phyloP scores from a whole-genome alignment of 2,329 filamentous ascomycete genomes.

The Orbilia ellipsospora region DNA sequence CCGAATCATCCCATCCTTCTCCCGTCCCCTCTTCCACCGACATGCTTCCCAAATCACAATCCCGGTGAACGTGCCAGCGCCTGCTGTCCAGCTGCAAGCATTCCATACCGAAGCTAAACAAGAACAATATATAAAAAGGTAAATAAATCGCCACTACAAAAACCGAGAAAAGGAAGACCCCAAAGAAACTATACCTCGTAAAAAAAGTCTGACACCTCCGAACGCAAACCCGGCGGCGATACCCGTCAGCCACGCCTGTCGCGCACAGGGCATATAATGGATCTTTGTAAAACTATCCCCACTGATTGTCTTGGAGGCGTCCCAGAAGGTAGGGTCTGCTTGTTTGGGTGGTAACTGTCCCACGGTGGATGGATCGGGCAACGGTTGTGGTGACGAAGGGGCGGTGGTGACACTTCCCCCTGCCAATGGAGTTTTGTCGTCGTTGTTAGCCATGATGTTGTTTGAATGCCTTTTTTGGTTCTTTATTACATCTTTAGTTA shows the following conservation, averaged over 20 bases:
- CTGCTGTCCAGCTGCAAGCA: constrained; percentile 87
- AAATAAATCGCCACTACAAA: constrained; percentile 1
- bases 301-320: constrained; percentile 43
- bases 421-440: constrained; percentile 14
- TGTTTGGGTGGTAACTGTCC: constrained; percentile 42
- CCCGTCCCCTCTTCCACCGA: constrained; percentile 76
- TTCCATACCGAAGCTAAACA: constrained; percentile 70
- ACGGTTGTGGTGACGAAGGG: neutral
- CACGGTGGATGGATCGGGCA: constrained; percentile 49
- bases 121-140: constrained; percentile 57
- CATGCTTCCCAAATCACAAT: constrained; percentile 85
- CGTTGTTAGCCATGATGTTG: constrained; percentile 46
- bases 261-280: constrained; percentile 83
- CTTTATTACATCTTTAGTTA: constrained; percentile 31
- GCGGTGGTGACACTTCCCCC: neutral
- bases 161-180: neutral
- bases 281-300: constrained; percentile 70
- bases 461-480: neutral
- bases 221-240: constrained; percentile 82
- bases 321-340: constrained; percentile 11
- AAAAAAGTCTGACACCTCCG: constrained; percentile 77
- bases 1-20: constrained; percentile 84
- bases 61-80: constrained; percentile 76
- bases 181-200: constrained; percentile 72
- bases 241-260: constrained; percentile 83